Evolutionary conservation across 2,329 filamentous ascomycete genomes (phyloP).

Genomic region (Xylaria sp.): DNA sequence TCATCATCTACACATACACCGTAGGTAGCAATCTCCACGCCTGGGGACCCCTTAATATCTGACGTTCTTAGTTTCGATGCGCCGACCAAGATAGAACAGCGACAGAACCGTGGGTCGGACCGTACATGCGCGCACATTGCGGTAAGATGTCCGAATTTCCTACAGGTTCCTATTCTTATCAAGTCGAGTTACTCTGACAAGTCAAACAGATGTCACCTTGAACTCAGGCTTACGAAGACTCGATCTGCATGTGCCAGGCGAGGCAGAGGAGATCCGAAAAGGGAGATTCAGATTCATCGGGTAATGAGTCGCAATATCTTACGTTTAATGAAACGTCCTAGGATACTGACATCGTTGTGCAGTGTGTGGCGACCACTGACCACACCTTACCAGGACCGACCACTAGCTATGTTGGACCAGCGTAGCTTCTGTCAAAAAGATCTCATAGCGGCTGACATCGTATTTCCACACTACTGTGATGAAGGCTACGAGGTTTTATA

Average conservation of each 20-base stretch:
- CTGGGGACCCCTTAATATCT: neutral
- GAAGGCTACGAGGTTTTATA: neutral
- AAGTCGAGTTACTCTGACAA: neutral
- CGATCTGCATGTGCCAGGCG: neutral
- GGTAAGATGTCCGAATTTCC: neutral
- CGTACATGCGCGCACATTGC: neutral
- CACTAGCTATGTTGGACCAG: neutral
- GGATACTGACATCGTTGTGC: neutral
- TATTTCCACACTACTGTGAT: conserved; percentile 2
- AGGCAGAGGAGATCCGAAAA: neutral
- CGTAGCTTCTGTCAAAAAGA: neutral
- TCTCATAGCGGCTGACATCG: neutral
- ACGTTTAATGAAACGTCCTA: neutral
- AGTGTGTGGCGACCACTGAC: neutral
- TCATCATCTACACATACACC: neutral
- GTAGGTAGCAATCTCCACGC: neutral
- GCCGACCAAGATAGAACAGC: neutral
- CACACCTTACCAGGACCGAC: conserved; percentile 1
- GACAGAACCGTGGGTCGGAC: neutral
- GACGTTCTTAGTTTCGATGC: neutral
- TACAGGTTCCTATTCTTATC: neutral
- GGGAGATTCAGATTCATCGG: neutral
- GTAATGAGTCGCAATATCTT: neutral
- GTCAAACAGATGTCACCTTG: neutral
- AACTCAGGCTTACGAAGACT: neutral